Evolutionary conservation across 106 monocot species (phyloP).

Genomic region (Posidonia australis): DNA sequence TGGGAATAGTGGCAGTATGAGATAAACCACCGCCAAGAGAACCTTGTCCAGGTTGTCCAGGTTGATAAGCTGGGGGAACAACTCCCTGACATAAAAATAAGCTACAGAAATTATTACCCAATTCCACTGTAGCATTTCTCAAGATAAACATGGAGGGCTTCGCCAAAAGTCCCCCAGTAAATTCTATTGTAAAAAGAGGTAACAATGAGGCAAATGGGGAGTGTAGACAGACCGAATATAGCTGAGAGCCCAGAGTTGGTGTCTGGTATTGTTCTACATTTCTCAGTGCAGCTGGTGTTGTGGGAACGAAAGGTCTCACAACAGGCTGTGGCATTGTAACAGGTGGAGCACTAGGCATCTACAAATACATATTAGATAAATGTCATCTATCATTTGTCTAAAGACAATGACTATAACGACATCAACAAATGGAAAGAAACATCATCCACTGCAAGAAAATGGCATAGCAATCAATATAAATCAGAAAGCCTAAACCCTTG

Average conservation of each 20-base stretch:
- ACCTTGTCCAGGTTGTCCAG: constrained; percentile 21
- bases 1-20: constrained; percentile 23
- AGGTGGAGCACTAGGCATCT: constrained; percentile 39
- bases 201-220: neutral
- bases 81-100: constrained; percentile 32
- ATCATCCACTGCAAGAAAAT: no score
- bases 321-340: constrained; percentile 37
- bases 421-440: neutral
- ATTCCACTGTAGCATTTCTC: neutral
- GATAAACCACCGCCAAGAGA: constrained; percentile 26
- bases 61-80: constrained; percentile 29
- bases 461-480: no score
- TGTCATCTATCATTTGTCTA: no score
- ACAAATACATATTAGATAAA: constrained; percentile 1
- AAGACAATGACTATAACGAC: neutral
- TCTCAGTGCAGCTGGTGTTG: constrained; percentile 43
- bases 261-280: constrained; percentile 78
- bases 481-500: no score
- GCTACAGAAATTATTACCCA: neutral
- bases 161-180: neutral
- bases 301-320: constrained; percentile 53
- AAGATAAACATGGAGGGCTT: neutral
- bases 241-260: constrained; percentile 56
- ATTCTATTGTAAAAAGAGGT: neutral
- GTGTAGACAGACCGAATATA: constrained; percentile 49